Evolutionary conservation across 495 filamentous ascomycete species (phyloP), one percentile per base, ranked within the genome.

Genomic region (Pyrenopolyporus hunteri): DNA sequence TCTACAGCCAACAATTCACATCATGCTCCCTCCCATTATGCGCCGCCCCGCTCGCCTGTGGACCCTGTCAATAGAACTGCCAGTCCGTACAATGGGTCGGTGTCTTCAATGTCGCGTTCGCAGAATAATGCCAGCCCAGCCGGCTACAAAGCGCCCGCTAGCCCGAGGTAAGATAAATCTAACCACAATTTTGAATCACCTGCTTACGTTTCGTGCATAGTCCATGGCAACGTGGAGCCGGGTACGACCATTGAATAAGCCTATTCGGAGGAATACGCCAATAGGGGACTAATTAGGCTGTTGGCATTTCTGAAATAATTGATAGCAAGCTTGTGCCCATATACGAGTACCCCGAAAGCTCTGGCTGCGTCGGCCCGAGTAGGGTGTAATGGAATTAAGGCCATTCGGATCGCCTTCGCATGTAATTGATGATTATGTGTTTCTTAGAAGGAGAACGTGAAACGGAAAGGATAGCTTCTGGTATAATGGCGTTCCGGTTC

Each of bases 151-250:
- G 14, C 59, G 16, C 32, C 60, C 16, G 33, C 57, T 33, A 70
- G 56, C 66, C 63, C 63, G 42, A 68, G 59, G 73, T 71, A 76
- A 79, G 79, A 76, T 66, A 70, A 19, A 31, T 45, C 8, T 44
- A 5, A 39, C 8, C 4, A 7, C n/a, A 47, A 14, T 22, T 51
- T 22, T 32, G 19, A 19, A 32, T 9, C 20, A 7, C 44, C 14
- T 47, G 26, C 66, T 50, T 5, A 63, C 56, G 23, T n/a, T 48
- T 16, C 29, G 16, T 35, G 7, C 37, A 14, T 50, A 82, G 80
- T 63, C 73, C 74, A 9, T 84, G 81, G 81, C 80, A 84, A 65
- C 74, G 79, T 25, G 81, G 81, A 44, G 81, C 81, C 6, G 81
- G 81, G 28, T 83, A 83, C 60, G 81, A 83, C 3, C 64, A 64